Conservation (phyloP, 2,329 filamentous ascomycete genomes). For the Periglandula ipomoeae region DNA sequence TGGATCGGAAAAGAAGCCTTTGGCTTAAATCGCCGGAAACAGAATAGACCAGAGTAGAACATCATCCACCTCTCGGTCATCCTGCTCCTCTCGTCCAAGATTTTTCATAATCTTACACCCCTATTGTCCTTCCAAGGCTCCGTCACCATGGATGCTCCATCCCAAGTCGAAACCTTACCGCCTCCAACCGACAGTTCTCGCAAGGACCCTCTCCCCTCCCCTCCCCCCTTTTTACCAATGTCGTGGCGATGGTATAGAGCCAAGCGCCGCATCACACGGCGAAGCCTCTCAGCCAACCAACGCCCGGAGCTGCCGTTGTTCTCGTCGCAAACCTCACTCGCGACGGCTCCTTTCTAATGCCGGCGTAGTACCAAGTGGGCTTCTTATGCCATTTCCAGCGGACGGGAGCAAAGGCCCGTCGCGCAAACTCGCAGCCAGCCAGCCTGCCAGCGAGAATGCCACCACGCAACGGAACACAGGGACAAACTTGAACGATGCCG, state of each 20-base stretch:
- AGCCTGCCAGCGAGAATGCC: not conserved
- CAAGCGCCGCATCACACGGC: not conserved
- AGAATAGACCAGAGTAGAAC: constrained; percentile 1
- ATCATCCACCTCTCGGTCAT: no score
- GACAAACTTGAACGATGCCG: not conserved
- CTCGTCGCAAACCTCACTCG: not conserved
- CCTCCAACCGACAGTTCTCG: constrained; percentile 8
- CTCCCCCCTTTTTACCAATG: not conserved
- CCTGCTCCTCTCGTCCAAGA: not conserved
- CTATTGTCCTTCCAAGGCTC: not conserved
- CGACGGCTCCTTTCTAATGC: not conserved
- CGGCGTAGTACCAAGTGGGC: not conserved
- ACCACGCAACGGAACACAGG: not conserved
- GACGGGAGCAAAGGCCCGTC: constrained; percentile 12
- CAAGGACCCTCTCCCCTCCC: constrained; percentile 1
- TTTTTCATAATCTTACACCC: not conserved
- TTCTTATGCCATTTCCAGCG: constrained; percentile 3
- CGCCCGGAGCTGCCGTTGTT: not conserved
- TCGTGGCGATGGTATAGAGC: not conserved
- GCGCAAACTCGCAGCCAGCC: constrained; percentile 7
- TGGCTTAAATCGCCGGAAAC: constrained; percentile 2
- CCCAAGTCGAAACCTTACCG: constrained; percentile 12
- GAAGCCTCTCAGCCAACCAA: not conserved
- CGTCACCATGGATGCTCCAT: not conserved
- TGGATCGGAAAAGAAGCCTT: no score